Evolutionary conservation across 345 rosid genomes (phyloP), one percentile per base, ranked within the genome.

Genomic region (Brassica incana): DNA sequence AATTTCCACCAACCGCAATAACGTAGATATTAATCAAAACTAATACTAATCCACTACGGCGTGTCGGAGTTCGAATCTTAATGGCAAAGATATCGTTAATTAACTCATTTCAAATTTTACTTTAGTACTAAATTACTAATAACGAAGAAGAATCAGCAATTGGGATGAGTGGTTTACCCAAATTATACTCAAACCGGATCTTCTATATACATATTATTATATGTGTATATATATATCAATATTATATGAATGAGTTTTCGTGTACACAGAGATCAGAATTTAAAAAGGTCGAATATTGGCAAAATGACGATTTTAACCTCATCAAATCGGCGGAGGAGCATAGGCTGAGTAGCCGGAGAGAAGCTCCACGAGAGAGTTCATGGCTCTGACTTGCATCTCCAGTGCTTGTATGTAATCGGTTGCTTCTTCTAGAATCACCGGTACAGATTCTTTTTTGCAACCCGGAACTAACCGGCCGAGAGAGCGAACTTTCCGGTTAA

Each of bases 401-500:
- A 93, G 78, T 25, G 99, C 99, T 9, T 92, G 90, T 25, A 96
- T 96, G 30, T 96, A 96, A 85, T 96, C 99, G 0, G 95, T 88
- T 0, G 95, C 97, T 83, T 96, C 99, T 78, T 96, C 98, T 45
- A 96, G 88, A 65, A 96, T 90, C 16, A 96, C 91, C 52, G 97
- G 97, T 71, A 96, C 78, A 1, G 95, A 82, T 82, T 96, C 87
- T 77, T 92, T 93, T 54, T 91, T 86, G 86, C 99, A 96, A 67
- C 99, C 99, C 12, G 99, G 99, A 61, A 96, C 97, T 80, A 96
- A 78, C 79, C 94, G 89, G 63, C 99, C 97, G 6, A 95, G 92
- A 30, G 85, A 78, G 56, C 90, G 84, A n/a, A 88, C 92, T 85
- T 93, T 95, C 81, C 91, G 78, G 83, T 91, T 97, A 10, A 93